A percentile compares a stretch with the other conserved stretches of the same genome.
Evolutionary conservation across 2,329 filamentous ascomycete species (phyloP).

Genomic region (Fusarium foetens): DNA sequence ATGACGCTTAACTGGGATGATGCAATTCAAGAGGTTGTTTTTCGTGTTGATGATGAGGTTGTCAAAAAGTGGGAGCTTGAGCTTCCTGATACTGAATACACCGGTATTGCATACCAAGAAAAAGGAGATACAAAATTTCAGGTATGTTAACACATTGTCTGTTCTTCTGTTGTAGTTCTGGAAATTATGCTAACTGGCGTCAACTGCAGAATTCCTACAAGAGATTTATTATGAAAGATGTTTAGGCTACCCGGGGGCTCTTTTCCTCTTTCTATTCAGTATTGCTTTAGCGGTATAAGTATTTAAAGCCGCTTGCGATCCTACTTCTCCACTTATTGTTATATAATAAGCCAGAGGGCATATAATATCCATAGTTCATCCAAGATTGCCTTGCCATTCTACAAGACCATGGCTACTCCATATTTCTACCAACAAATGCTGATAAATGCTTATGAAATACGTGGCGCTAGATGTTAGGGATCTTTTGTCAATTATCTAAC

Average conservation of each 20-base stretch:
- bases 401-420: too few relatives aligned
- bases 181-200: accelerated
- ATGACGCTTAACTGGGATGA: neutral
- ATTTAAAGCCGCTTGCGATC: accelerated
- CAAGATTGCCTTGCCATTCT: neutral
- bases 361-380: neutral
- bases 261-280: neutral
- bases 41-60: neutral
- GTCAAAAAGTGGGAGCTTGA: neutral
- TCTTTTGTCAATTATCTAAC: neutral
- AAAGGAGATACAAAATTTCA: neutral
- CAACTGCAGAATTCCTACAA: neutral
- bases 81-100: neutral
- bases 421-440: too few relatives aligned
- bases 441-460: too few relatives aligned
- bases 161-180: accelerated
- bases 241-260: neutral
- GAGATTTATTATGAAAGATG: neutral
- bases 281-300: too few relatives aligned
- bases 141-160: neutral
- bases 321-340: accelerated
- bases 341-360: too few relatives aligned
- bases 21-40: neutral
- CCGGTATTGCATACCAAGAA: neutral
- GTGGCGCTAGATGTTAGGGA: too few relatives aligned